Percentiles rank a stretch among this genome's conserved stretches.
phyloP scores from a whole-genome alignment of 2,329 filamentous ascomycete species.

The Colletotrichum camelliae region DNA sequence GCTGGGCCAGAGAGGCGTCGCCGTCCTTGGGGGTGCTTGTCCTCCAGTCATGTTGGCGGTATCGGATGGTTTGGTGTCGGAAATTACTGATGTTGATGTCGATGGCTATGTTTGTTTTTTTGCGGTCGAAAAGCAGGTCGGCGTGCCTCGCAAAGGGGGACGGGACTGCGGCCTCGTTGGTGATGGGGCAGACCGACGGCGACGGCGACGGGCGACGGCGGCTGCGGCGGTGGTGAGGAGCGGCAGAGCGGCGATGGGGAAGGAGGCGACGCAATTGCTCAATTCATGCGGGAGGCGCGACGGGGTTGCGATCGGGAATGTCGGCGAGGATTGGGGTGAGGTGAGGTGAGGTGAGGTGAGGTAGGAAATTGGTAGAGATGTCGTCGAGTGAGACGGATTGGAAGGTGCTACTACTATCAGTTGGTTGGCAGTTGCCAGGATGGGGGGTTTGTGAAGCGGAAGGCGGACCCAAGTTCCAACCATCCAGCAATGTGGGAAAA shows the following conservation, averaged over 20 bases:
- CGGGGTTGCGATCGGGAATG: background rate
- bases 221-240: background rate
- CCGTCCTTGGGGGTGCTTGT: conserved; percentile 22
- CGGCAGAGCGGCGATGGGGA: background rate
- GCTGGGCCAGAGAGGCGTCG: conserved; percentile 36
- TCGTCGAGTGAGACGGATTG: conserved; percentile 16
- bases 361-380: background rate
- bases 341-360: background rate
- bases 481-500: conserved; percentile 4
- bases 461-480: background rate
- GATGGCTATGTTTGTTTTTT: conserved; percentile 22
- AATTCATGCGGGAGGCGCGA: conserved; percentile 10
- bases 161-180: conserved; percentile 25
- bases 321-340: background rate
- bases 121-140: conserved; percentile 18
- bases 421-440: conserved; percentile 21
- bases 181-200: conserved; percentile 5
- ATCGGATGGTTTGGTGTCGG: conserved; percentile 29
- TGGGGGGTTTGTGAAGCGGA: background rate
- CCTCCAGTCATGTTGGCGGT: conserved; percentile 35
- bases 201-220: background rate
- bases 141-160: conserved; percentile 20
- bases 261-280: conserved; percentile 1
- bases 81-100: conserved; percentile 23
- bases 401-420: conserved; percentile 17